phyloP scores from a whole-genome alignment of 495 filamentous ascomycete genomes.

The Penicillium silybi region DNA sequence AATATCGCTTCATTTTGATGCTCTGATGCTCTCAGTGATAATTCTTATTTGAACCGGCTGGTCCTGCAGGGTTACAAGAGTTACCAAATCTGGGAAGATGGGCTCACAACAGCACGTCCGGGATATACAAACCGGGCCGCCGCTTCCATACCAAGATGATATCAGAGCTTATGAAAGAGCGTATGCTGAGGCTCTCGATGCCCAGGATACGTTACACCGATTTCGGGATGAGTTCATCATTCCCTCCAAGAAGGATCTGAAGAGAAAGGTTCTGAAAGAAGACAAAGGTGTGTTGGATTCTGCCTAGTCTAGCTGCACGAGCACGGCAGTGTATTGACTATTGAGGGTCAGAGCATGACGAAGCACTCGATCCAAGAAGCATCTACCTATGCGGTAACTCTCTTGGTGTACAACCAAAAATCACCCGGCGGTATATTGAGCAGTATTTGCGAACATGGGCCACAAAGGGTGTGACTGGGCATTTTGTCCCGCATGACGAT shows the following conservation, averaged over 20 bases:
- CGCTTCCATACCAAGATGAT: conserved; percentile 38
- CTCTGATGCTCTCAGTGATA: neutral
- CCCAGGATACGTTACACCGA: conserved; percentile 60
- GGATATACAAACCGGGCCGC: conserved; percentile 26
- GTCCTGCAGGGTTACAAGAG: neutral
- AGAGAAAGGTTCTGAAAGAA: conserved; percentile 54
- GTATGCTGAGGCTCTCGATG: conserved; percentile 65
- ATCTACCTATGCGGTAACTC: conserved; percentile 98
- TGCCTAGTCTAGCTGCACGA: neutral
- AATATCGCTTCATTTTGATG: neutral
- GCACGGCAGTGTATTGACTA: neutral
- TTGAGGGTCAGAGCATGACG: conserved; percentile 24
- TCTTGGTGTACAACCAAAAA: conserved; percentile 80
- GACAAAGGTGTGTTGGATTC: conserved; percentile 31
- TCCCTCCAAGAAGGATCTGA: conserved; percentile 73
- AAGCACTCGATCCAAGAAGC: conserved; percentile 43
- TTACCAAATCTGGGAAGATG: conserved; percentile 7
- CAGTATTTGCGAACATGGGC: conserved; percentile 85
- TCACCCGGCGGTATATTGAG: conserved; percentile 64
- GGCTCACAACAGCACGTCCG: conserved; percentile 30
- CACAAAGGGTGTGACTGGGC: conserved; percentile 87
- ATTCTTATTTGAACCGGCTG: neutral
- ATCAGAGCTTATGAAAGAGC: conserved; percentile 39
- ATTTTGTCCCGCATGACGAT: conserved; percentile 79
- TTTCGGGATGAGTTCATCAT: conserved; percentile 79